Evolutionary conservation across 2,329 filamentous ascomycete genomes (phyloP).

Genomic region (Parascedosporium putredinis): DNA sequence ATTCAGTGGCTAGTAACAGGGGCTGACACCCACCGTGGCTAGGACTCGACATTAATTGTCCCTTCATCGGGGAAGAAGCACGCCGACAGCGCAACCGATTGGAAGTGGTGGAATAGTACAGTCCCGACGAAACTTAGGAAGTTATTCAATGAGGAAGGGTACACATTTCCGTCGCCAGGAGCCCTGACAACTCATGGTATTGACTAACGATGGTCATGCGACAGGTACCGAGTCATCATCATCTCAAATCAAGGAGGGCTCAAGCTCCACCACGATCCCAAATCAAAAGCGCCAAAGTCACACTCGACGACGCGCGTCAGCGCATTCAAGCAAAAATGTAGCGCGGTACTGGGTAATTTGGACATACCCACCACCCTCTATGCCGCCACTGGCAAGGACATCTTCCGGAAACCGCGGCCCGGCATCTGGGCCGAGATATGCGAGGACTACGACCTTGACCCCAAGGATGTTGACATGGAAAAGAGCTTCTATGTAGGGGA

Average conservation of each 20-base stretch:
- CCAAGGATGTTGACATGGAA: constrained; percentile 52
- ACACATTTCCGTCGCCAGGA: constrained; percentile 15
- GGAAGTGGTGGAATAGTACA: constrained; percentile 82
- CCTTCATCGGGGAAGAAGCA: constrained; percentile 76
- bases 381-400: constrained; percentile 73
- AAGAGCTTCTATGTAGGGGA: constrained; percentile 83
- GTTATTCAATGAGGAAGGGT: constrained; percentile 60
- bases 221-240: constrained; percentile 64
- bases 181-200: background rate
- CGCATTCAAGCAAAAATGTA: constrained; percentile 76
- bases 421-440: constrained; percentile 73
- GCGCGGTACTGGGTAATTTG: constrained; percentile 57
- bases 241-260: constrained; percentile 86
- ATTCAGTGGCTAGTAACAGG: too few species aligned
- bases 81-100: constrained; percentile 60
- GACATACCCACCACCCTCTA: constrained; percentile 72
- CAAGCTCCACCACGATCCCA: constrained; percentile 62
- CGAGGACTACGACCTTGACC: constrained; percentile 48
- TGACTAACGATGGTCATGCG: constrained; percentile 1
- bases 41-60: constrained; percentile 78
- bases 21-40: too few species aligned
- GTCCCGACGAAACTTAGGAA: constrained; percentile 59
- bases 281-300: constrained; percentile 51
- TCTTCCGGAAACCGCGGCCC: constrained; percentile 73
- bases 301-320: constrained; percentile 49